These are phyloP conservation scores for Penicillium verhagenii DNA, from an alignment of 495 filamentous ascomycete species.

Conservation along the genomic window DNA sequence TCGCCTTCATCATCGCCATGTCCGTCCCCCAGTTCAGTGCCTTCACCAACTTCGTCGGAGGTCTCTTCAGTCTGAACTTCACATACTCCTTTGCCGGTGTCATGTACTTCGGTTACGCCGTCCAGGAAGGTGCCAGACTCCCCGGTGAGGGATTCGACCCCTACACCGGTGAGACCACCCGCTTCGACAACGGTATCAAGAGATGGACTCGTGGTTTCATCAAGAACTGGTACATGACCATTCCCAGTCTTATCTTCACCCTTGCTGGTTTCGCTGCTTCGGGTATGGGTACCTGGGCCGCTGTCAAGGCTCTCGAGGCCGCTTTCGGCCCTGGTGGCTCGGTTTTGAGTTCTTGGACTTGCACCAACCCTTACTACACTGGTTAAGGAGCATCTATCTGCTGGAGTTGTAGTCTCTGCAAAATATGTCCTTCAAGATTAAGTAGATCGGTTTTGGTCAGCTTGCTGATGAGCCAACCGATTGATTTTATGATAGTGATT, in stretches of 20 bases:
- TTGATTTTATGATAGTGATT: too few relatives aligned
- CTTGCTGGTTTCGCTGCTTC: slow-evolving; percentile 23
- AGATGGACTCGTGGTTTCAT: slow-evolving; percentile 38
- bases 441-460: too few relatives aligned
- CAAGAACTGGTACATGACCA: slow-evolving; percentile 20
- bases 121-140: slow-evolving; percentile 39
- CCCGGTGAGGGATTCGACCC: slow-evolving; percentile 49
- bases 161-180: slow-evolving; percentile 31
- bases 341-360: slow-evolving; percentile 16
- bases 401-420: too few relatives aligned
- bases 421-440: too few relatives aligned
- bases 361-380: slow-evolving; percentile 9
- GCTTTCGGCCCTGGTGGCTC: slow-evolving; percentile 28
- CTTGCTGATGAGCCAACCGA: too few relatives aligned
- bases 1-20: slow-evolving; percentile 47
- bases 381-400: too few relatives aligned
- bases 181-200: slow-evolving; percentile 34
- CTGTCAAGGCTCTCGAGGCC: slow-evolving; percentile 24
- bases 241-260: slow-evolving; percentile 24
- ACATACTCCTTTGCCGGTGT: slow-evolving; percentile 48
- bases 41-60: slow-evolving; percentile 34
- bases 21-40: slow-evolving; percentile 46
- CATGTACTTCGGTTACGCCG: slow-evolving; percentile 39
- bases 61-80: slow-evolving; percentile 41
- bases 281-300: slow-evolving; percentile 35